Evolutionary conservation across 371 early-diverging fungal genomes (phyloP).

Genomic region (Choanephora cucurbitarum): DNA sequence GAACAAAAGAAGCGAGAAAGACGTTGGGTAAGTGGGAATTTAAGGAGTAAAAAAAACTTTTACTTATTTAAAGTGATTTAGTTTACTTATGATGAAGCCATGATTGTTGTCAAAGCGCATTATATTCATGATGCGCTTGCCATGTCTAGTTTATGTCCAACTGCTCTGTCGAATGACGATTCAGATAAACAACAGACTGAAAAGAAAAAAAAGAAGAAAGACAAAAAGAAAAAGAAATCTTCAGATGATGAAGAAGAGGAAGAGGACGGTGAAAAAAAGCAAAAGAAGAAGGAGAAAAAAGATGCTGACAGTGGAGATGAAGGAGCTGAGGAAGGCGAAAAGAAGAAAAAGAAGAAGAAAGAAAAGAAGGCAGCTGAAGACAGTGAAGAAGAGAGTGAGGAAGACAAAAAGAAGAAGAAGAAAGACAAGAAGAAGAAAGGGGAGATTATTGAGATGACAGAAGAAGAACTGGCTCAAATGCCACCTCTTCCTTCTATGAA

Average conservation of each 20-base stretch:
- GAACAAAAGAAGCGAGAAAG: slow-evolving; percentile 57
- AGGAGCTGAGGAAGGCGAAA: neutral
- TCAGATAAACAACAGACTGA: neutral
- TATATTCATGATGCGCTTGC: slow-evolving; percentile 27
- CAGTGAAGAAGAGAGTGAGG: neutral
- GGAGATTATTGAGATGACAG: neutral
- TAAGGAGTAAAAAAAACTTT: too few species aligned
- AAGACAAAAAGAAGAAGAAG: neutral
- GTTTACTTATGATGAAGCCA: slow-evolving; percentile 26
- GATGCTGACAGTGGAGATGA: neutral
- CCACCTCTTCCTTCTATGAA: neutral
- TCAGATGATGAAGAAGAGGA: neutral
- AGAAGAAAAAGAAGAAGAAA: too few species aligned
- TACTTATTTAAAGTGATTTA: too few species aligned
- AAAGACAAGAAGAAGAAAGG: neutral
- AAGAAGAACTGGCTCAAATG: neutral
- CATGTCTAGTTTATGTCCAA: slow-evolving; percentile 23
- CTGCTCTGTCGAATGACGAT: neutral
- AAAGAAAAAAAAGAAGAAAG: neutral
- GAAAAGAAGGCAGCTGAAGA: too few species aligned
- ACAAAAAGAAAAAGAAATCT: neutral
- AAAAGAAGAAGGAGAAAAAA: neutral
- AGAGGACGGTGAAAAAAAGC: neutral
- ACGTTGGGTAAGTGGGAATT: slow-evolving; percentile 42
- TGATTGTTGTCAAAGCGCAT: slow-evolving; percentile 21